These are phyloP conservation scores for Colletotrichum coccodes DNA, from an alignment of 2,329 filamentous ascomycete species.

Conservation along the genomic window DNA sequence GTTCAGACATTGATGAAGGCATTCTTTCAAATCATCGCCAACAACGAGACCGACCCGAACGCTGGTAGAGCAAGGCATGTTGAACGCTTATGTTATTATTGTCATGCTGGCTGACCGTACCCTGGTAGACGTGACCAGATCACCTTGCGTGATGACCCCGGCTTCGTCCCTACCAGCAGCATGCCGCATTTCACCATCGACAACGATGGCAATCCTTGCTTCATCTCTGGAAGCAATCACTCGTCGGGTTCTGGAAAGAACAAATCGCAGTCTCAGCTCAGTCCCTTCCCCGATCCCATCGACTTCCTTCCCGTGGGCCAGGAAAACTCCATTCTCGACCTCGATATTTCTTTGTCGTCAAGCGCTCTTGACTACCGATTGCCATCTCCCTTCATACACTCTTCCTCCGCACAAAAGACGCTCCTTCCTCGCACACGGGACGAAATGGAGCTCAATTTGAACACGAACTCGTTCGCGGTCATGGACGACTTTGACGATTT, in stretches of 20 bases:
- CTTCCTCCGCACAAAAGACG: conserved; percentile 35
- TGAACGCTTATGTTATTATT: conserved; percentile 28
- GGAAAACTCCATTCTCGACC: conserved; percentile 39
- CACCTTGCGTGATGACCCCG: conserved; percentile 82
- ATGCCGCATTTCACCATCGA: conserved; percentile 67
- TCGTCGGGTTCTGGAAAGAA: conserved; percentile 41
- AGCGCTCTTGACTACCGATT: conserved; percentile 45
- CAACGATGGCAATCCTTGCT: conserved; percentile 43
- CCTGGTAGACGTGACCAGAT: conserved; percentile 79
- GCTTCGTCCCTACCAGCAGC: conserved; percentile 75
- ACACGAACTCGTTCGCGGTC: conserved; percentile 46
- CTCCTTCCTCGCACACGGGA: conserved; percentile 18
- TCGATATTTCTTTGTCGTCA: conserved; percentile 42
- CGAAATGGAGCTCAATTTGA: conserved; percentile 3
- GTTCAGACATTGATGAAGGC: conserved; percentile 78
- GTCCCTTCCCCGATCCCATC: conserved; percentile 43
- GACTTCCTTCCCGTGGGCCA: conserved; percentile 16
- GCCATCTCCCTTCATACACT: conserved; percentile 45
- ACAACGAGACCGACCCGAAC: conserved; percentile 73
- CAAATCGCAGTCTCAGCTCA: conserved; percentile 53
- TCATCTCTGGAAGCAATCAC: conserved; percentile 46
- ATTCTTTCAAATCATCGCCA: conserved; percentile 67
- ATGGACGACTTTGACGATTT: conserved; percentile 49
- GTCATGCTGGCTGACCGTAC: conserved; percentile 71
- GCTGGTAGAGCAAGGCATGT: conserved; percentile 78